Base-by-base conservation (phyloP, 257 asterid genomes). In the Oldenlandia corymbosa region DNA sequence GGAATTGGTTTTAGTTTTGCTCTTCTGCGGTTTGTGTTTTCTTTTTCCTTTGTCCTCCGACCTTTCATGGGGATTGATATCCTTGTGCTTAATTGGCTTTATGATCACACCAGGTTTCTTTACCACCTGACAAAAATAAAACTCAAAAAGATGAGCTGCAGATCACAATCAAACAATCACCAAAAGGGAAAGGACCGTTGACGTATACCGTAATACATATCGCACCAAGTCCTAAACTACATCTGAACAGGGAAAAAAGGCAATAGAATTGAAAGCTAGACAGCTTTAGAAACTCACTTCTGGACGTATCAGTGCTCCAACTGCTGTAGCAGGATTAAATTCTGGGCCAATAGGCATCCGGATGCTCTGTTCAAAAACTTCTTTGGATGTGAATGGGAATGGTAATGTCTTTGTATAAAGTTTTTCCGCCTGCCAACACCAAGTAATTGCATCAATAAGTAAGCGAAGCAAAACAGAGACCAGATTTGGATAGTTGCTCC, bases 321-420 rank as follows among this genome's bases (percentile, higher is more conserved):
- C 26, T 36, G 94, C 75, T 30, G 86, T 75, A 26, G 61, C 88
- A 16, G 99, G 97, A 78, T 92, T 85, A 61, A 72, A 89, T 59
- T 90, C 97, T 13, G 99, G 99, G 55, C 97, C 97, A 58, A 92
- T 85, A 43, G 99, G 97, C 95, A 84, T 85, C 56, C 97, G 87
- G 30, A 85, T 80, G 70, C 99, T 90, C 71, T 80, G 92, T 45
- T 92, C 96, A 51, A 74, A 90, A 64, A 85, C 90, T 66, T 87
- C 99, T 64, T 74, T 71, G 14, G 99, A 90, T 18, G 90, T 87
- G 80, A 42, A 85, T 6, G 99, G 99, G 72, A 73, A 90, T 23
- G 99, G 99, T 60, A 92, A 73, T 18, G 94, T 84, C 85, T 85
- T 81, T 2, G 94, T 84, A 50, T 84, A 91, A 32, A 90, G 83